A percentile compares a stretch with the other conserved stretches of the same genome.
phyloP scores from a whole-genome alignment of 1,284 basidiomycete genomes.

The Apiotrichum sp. region DNA sequence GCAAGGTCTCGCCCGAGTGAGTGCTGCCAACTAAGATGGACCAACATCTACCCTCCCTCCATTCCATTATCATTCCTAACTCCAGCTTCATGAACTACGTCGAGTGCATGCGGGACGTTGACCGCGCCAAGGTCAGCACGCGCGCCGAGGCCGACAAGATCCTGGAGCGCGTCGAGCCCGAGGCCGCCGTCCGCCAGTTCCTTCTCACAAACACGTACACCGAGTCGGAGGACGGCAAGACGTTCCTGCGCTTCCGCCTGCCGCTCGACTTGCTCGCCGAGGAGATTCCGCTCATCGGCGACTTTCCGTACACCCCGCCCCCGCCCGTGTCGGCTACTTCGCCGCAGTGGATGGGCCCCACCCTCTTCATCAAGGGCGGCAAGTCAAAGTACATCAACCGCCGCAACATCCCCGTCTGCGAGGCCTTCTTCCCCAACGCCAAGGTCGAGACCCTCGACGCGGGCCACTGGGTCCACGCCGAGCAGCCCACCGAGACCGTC shows the following conservation, averaged over 20 bases:
- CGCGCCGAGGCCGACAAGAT: conserved; percentile 53
- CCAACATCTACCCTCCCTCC: neutral
- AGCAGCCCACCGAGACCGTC: conserved; percentile 40
- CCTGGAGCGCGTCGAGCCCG: conserved; percentile 46
- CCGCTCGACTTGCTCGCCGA: conserved; percentile 49
- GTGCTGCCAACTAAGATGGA: conserved; percentile 9
- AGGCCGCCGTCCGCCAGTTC: conserved; percentile 50
- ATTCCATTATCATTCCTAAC: neutral
- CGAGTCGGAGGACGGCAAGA: conserved; percentile 20
- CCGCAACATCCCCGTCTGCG: conserved; percentile 49
- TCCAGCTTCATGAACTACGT: conserved; percentile 48
- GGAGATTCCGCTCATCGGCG: conserved; percentile 50
- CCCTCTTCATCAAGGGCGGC: conserved; percentile 53
- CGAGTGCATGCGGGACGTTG: conserved; percentile 51
- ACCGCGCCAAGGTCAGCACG: conserved; percentile 43
- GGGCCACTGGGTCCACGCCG: conserved; percentile 49
- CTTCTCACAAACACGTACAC: conserved; percentile 53
- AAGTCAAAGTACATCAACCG: conserved; percentile 53
- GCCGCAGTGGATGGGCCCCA: conserved; percentile 47
- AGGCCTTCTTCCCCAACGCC: conserved; percentile 52
- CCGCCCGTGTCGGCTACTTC: conserved; percentile 22
- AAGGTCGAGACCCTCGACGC: conserved; percentile 39
- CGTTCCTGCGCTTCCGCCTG: conserved; percentile 49
- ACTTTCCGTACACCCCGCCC: conserved; percentile 50
- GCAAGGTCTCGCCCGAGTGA: conserved; percentile 52